Evolutionary conservation across 2,329 filamentous ascomycete genomes (phyloP).

Genomic region (Verticillium longisporum): DNA sequence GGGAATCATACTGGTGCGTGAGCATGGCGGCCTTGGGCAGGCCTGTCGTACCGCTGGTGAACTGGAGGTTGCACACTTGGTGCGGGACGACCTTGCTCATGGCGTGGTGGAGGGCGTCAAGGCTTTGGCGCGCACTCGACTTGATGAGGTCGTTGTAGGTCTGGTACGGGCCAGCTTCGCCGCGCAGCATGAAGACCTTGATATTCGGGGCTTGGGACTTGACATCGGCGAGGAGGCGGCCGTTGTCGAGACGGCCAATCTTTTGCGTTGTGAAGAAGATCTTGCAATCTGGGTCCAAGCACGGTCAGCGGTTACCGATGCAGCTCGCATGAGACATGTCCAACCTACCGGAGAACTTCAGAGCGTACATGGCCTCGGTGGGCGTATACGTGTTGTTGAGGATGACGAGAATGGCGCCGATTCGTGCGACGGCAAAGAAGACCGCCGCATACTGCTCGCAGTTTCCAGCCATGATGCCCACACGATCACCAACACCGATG

Average conservation of each 20-base stretch:
- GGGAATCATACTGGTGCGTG: slow-evolving; percentile 52
- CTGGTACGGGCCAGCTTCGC: slow-evolving; percentile 43
- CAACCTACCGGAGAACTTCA: slow-evolving; percentile 59
- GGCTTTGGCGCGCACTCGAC: slow-evolving; percentile 39
- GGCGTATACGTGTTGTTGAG: slow-evolving; percentile 79
- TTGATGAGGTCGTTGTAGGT: slow-evolving; percentile 54
- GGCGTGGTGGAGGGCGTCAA: slow-evolving; percentile 43
- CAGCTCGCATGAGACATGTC: background rate
- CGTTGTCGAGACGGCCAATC: slow-evolving; percentile 61
- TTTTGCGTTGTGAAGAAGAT: slow-evolving; percentile 65
- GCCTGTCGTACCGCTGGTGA: slow-evolving; percentile 70
- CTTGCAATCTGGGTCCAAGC: slow-evolving; percentile 50
- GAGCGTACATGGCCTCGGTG: slow-evolving; percentile 62
- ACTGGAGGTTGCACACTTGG: slow-evolving; percentile 68
- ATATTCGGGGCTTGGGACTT: slow-evolving; percentile 30
- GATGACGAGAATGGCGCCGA: slow-evolving; percentile 66
- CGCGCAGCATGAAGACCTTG: slow-evolving; percentile 53
- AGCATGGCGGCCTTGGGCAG: slow-evolving; percentile 69
- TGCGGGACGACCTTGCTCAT: slow-evolving; percentile 52
- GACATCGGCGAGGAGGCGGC: slow-evolving; percentile 48
- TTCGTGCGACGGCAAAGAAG: slow-evolving; percentile 64
- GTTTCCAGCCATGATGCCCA: slow-evolving; percentile 73
- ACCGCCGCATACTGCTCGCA: slow-evolving; percentile 74
- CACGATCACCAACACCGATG: slow-evolving; percentile 60
- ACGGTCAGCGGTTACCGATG: background rate